Evolutionary conservation across 208 protist genomes (phyloP), one percentile per base, ranked within the genome.

Genomic region (Acanthamoeba castellanii): DNA sequence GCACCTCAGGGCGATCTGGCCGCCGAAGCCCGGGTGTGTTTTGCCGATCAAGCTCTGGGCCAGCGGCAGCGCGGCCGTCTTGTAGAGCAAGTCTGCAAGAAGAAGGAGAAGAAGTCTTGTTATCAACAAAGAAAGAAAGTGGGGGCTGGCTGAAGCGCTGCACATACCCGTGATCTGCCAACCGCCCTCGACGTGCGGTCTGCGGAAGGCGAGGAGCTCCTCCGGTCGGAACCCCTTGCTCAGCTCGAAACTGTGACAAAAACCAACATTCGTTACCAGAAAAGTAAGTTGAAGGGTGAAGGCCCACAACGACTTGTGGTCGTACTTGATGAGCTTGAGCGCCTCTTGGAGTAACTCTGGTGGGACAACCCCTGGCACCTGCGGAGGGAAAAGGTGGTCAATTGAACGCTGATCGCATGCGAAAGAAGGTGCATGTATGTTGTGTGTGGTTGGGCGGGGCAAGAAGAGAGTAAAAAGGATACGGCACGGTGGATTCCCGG

Each of bases 51-150:
- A 14, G 55, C 85, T 91, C 61, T 72, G n/a, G 4, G 32, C 85
- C 18, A 91, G 57, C 11, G 52, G 85, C 27, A 91, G 27, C 27
- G 85, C 85, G 7, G 85, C 52, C 1, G 85, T 91, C 57, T 91
- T 91, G 85, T 91, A 91, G 85, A 91, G 85, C 85, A 91, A 18
- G 34, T 91, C 78, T 85, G 61, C 52, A 6, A 14, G 52, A 59
- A 59, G 0, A 59, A 59, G 1, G 8, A 55, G 14, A 55, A n/a
- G n/a, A n/a, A n/a, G 25, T 74, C 14, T 37, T n/a, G 11, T 0
- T 0, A 74, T n/a, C 8, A 32, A 74, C 66, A 32, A 2, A 42
- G 37, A 74, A 74, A 34, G 13, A 22, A 22, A 34, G 66, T 0
- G 22, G n/a, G 9, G 59, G 59, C 22, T 25, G 55, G 55, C 55